Evolutionary conservation across 1,139 yeast genomes (phyloP).

Genomic region (Debaryomyces robertsiae): DNA sequence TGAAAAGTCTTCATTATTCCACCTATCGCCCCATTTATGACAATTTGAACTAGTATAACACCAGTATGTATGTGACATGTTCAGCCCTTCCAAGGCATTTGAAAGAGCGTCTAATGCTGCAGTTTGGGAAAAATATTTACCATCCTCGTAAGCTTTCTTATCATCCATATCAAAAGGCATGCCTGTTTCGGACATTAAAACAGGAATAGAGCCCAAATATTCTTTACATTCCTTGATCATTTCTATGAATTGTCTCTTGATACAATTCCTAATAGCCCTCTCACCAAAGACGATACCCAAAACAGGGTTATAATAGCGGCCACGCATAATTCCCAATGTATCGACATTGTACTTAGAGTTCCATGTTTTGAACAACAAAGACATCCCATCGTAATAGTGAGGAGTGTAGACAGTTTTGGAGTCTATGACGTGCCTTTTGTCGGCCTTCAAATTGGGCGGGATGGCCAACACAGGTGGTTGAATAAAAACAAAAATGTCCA

Average conservation of each 20-base stretch:
- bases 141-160: constrained; percentile 63
- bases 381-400: constrained; percentile 92
- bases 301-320: constrained; percentile 70
- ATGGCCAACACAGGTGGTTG: constrained; percentile 83
- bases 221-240: constrained; percentile 64
- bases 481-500: constrained; percentile 59
- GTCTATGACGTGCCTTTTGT: constrained; percentile 56
- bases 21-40: constrained; percentile 83
- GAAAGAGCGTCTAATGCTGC: constrained; percentile 82
- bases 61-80: constrained; percentile 81
- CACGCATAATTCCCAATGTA: constrained; percentile 87
- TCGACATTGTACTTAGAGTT: constrained; percentile 77
- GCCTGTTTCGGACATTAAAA: constrained; percentile 90
- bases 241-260: constrained; percentile 64
- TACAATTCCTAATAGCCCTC: constrained; percentile 68
- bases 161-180: constrained; percentile 95
- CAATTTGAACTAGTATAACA: constrained; percentile 72
- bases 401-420: constrained; percentile 73
- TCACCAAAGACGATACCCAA: constrained; percentile 84
- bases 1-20: constrained; percentile 94
- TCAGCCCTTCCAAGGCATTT: constrained; percentile 73
- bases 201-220: constrained; percentile 65
- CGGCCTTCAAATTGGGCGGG: constrained; percentile 68
- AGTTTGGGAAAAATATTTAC: constrained; percentile 72
- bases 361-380: constrained; percentile 88